Evolutionary conservation across 306 rosid species (phyloP).

Genomic region (Hippophae gyantsensis): DNA sequence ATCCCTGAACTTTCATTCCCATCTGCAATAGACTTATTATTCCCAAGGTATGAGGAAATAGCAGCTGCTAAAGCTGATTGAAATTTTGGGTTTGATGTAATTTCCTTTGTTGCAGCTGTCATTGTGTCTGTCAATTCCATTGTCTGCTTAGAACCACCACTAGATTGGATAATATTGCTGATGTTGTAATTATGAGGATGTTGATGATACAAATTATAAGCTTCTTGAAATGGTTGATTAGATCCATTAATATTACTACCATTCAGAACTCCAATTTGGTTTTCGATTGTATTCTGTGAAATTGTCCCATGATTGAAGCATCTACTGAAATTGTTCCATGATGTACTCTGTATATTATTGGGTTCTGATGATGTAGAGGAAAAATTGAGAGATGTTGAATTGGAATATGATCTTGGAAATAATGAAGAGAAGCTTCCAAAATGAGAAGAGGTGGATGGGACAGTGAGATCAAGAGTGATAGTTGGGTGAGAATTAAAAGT

Average conservation of each 20-base stretch:
- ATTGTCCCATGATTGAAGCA: no score
- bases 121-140: conserved; percentile 33
- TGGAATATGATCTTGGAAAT: no score
- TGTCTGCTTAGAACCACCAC: no score
- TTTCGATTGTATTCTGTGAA: no score
- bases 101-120: conserved; percentile 87
- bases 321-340: no score
- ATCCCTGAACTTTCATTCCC: conserved; percentile 14
- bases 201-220: no score
- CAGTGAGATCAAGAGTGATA: conserved; percentile 45
- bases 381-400: no score
- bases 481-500: conserved; percentile 50
- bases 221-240: no score
- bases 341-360: no score
- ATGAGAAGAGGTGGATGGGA: conserved; percentile 16
- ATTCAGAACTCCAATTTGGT: no score
- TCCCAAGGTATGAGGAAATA: conserved; percentile 48
- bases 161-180: background rate
- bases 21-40: conserved; percentile 20
- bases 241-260: no score
- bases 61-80: conserved; percentile 84
- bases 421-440: conserved; percentile 19
- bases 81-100: conserved; percentile 71
- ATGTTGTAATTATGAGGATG: background rate
- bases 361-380: no score